Evolutionary conservation across 345 rosid species (phyloP).

Genomic region (Citrus cavaleriei): DNA sequence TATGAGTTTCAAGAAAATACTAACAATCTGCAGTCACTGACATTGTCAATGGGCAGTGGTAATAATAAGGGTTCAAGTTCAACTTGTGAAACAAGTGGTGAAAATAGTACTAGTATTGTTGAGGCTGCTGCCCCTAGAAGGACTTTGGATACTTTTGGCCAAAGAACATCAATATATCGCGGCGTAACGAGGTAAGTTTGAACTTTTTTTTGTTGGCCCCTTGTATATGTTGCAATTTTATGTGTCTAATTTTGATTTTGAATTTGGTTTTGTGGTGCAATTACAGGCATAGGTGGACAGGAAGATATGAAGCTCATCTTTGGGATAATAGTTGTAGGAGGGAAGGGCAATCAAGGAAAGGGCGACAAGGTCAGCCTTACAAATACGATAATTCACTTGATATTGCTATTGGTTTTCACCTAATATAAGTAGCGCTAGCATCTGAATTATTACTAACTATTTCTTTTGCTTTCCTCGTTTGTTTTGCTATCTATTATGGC

Average conservation of each 20-base stretch:
- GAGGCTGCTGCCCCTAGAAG: conserved; percentile 83
- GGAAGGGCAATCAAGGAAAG: conserved; percentile 99
- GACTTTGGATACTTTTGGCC: conserved; percentile 90
- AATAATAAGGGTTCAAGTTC: conserved; percentile 41
- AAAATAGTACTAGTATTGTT: conserved; percentile 42
- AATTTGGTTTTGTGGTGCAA: neutral
- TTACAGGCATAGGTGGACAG: conserved; percentile 96
- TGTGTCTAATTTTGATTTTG: neutral
- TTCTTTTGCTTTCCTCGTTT: conserved; percentile 18
- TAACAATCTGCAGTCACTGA: conserved; percentile 69
- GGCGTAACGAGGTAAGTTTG: conserved; percentile 81
- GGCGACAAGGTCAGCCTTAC: conserved; percentile 72
- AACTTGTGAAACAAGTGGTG: conserved; percentile 58
- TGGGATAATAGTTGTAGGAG: conserved; percentile 99
- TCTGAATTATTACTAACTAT: conserved; percentile 18
- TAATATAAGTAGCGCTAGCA: neutral
- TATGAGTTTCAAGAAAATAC: conserved; percentile 69
- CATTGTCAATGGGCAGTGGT: conserved; percentile 94
- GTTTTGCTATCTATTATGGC: conserved; percentile 7
- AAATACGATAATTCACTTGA: neutral
- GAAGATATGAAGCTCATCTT: conserved; percentile 98
- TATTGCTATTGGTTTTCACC: neutral
- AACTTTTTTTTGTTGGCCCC: neutral
- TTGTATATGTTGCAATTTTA: neutral
- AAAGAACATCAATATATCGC: conserved; percentile 93